phyloP scores from a whole-genome alignment of 768 basidiomycete species.

The Psilocybe cyanescens region DNA sequence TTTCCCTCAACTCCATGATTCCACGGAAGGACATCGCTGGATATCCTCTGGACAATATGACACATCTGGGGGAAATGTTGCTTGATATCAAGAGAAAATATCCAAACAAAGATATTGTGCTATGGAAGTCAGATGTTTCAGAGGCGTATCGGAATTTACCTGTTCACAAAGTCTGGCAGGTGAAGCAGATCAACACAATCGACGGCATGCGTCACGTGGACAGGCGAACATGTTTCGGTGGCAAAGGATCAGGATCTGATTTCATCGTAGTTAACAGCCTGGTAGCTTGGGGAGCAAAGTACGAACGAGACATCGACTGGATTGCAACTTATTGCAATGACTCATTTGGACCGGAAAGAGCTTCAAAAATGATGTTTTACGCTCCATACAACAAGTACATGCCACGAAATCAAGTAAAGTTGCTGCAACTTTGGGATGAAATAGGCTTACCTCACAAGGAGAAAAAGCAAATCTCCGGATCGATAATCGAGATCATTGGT shows the following conservation, averaged over 20 bases:
- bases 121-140: conserved; percentile 43
- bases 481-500: conserved; percentile 37
- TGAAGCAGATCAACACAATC: conserved; percentile 37
- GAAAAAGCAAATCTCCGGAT: conserved; percentile 39
- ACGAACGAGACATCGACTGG: conserved; percentile 17
- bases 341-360: conserved; percentile 23
- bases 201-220: conserved; percentile 31
- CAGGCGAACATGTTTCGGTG: conserved; percentile 36
- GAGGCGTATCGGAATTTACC: conserved; percentile 37
- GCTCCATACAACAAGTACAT: conserved; percentile 23
- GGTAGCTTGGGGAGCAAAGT: conserved; percentile 37
- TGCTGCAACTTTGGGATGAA: conserved; percentile 43
- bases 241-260: conserved; percentile 24
- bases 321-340: conserved; percentile 38
- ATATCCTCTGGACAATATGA: conserved; percentile 36
- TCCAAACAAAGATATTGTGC: conserved; percentile 16
- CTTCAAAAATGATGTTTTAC: conserved; percentile 28
- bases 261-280: conserved; percentile 31
- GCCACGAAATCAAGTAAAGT: conserved; percentile 33
- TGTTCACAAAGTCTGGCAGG: conserved; percentile 30
- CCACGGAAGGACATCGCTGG: conserved; percentile 19
- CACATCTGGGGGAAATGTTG: conserved; percentile 30
- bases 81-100: conserved; percentile 14
- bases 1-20: conserved; percentile 41
- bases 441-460: conserved; percentile 41